Percentiles rank a stretch among this genome's conserved stretches.
Evolutionary conservation across 2,329 filamentous ascomycete species (phyloP).

Genomic region (Parafenestella ontariensis): DNA sequence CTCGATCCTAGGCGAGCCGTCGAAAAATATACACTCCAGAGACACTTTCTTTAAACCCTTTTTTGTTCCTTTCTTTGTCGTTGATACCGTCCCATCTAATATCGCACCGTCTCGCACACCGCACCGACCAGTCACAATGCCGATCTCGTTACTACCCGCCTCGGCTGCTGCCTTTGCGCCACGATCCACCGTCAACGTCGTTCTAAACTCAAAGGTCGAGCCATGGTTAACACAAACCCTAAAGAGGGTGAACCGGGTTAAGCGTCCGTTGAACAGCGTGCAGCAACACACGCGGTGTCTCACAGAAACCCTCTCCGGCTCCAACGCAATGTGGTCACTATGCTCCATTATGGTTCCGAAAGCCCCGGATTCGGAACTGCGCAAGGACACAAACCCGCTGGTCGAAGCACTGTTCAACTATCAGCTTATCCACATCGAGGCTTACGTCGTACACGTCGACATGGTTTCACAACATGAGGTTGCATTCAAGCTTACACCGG

Average conservation of each 20-base stretch:
- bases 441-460: conserved; percentile 98
- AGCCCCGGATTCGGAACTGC: conserved; percentile 82
- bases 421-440: conserved; percentile 90
- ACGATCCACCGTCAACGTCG: conserved; percentile 91
- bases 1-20: conserved; percentile 46
- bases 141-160: conserved; percentile 89
- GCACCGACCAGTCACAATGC: conserved; percentile 66
- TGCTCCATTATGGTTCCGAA: conserved; percentile 93
- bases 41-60: conserved; percentile 40
- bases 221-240: conserved; percentile 96
- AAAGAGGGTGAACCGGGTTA: conserved; percentile 95
- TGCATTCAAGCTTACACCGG: conserved; percentile 94
- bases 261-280: conserved; percentile 96
- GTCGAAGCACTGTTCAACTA: conserved; percentile 91
- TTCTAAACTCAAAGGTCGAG: conserved; percentile 89
- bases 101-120: conserved; percentile 39
- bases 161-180: conserved; percentile 97
- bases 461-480: conserved; percentile 98
- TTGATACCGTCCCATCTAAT: conserved; percentile 49
- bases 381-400: conserved; percentile 80
- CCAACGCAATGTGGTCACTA: conserved; percentile 92
- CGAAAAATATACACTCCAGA: conserved; percentile 47
- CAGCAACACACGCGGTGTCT: conserved; percentile 95
- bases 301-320: conserved; percentile 88
- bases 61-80: conserved; percentile 42